A percentile compares a stretch with the other conserved stretches of the same genome.
These are phyloP conservation scores for Kodamaea fukazawae DNA, from an alignment of 805 yeast genomes.

Conservation along the genomic window DNA sequence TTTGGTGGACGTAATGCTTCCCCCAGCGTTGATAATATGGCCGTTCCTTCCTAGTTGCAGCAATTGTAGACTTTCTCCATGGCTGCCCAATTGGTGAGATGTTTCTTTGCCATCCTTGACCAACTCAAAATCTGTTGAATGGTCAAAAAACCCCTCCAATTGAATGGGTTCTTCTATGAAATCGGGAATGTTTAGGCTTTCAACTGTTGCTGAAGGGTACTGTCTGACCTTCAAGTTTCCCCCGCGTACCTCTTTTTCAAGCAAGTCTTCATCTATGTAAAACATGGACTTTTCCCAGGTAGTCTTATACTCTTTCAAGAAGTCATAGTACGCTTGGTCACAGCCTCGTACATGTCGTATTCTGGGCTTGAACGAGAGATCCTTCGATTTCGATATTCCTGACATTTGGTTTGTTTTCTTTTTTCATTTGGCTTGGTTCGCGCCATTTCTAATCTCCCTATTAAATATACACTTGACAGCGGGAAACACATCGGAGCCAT, in stretches of 20 bases:
- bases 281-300: slow-evolving; percentile 51
- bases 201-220: slow-evolving; percentile 5
- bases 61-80: slow-evolving; percentile 11
- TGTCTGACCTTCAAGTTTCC: slow-evolving; percentile 12
- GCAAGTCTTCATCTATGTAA: slow-evolving; percentile 32
- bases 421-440: not conserved
- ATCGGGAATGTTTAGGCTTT: slow-evolving; percentile 13
- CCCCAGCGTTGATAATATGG: slow-evolving; percentile 48
- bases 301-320: slow-evolving; percentile 43
- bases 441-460: not conserved
- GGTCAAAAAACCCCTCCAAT: slow-evolving; percentile 3
- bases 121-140: slow-evolving; percentile 3
- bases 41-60: slow-evolving; percentile 28
- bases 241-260: slow-evolving; percentile 14
- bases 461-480: too few species aligned
- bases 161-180: too few species aligned
- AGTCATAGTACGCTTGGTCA: slow-evolving; percentile 41
- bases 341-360: slow-evolving; percentile 47
- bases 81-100: not conserved
- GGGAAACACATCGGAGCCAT: too few species aligned
- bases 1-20: slow-evolving; percentile 48
- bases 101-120: not conserved
- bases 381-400: slow-evolving; percentile 14
- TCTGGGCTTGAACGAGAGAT: slow-evolving; percentile 28
- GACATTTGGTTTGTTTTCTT: not conserved